phyloP scores from a whole-genome alignment of 2,329 filamentous ascomycete species.

The Aaosphaeria pasadenensis region DNA sequence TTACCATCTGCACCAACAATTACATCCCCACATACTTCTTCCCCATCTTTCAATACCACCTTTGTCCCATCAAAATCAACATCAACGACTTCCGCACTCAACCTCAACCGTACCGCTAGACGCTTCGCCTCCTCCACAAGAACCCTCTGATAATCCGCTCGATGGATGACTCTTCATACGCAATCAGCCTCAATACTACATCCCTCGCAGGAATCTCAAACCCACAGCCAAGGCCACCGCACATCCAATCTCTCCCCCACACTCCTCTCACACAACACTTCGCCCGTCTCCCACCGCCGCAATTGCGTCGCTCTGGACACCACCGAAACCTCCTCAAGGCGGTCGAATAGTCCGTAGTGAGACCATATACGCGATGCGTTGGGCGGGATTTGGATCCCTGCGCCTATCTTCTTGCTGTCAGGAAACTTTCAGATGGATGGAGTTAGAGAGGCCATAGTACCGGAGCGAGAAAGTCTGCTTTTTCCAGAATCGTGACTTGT shows the following conservation, averaged over 20 bases:
- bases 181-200: background rate
- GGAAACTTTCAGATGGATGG: background rate
- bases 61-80: slow-evolving; percentile 6
- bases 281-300: slow-evolving; percentile 7
- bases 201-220: background rate
- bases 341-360: slow-evolving; percentile 8
- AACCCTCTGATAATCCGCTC: slow-evolving; percentile 12
- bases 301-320: slow-evolving; percentile 5
- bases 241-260: slow-evolving; percentile 7
- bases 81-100: slow-evolving; percentile 5
- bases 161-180: slow-evolving; percentile 9
- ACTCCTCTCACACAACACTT: slow-evolving; percentile 6
- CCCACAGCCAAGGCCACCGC: slow-evolving; percentile 10
- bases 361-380: slow-evolving; percentile 9
- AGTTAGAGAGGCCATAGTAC: slow-evolving; percentile 1
- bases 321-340: slow-evolving; percentile 5
- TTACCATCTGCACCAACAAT: slow-evolving; percentile 12
- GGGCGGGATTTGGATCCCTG: slow-evolving; percentile 15
- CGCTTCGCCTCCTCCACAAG: slow-evolving; percentile 6
- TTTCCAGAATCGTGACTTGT: slow-evolving; percentile 8
- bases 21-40: slow-evolving; percentile 7
- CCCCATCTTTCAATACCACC: slow-evolving; percentile 5
- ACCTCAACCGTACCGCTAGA: slow-evolving; percentile 6
- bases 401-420: slow-evolving; percentile 8
- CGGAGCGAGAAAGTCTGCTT: slow-evolving; percentile 2